Evolutionary conservation across 805 yeast genomes (phyloP).

Genomic region (Wickerhamiella brachini): DNA sequence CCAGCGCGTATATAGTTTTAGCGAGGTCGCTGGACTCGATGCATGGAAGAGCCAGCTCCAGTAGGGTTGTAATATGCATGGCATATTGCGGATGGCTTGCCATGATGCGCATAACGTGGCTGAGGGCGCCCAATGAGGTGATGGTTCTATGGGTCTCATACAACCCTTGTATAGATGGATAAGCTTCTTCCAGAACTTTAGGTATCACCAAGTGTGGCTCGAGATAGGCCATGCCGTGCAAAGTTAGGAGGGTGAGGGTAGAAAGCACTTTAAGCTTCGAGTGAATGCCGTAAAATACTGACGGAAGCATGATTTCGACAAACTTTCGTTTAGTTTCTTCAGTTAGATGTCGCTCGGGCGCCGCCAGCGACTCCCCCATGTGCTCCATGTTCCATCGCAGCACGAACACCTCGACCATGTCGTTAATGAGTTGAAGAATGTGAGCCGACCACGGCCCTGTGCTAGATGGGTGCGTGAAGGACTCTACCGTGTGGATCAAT

Average conservation of each 20-base stretch:
- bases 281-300: constrained; percentile 42
- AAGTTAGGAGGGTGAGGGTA: constrained; percentile 3
- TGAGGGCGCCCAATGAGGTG: constrained; percentile 55
- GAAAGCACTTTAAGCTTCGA: constrained; percentile 18
- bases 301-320: constrained; percentile 39
- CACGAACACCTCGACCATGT: constrained; percentile 31
- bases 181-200: constrained; percentile 40
- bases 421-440: constrained; percentile 50
- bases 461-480: constrained; percentile 87
- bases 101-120: constrained; percentile 53
- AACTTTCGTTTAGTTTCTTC: constrained; percentile 27
- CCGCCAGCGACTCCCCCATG: constrained; percentile 20
- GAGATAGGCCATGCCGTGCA: constrained; percentile 39
- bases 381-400: constrained; percentile 26
- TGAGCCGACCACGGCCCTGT: constrained; percentile 75
- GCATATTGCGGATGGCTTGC: constrained; percentile 49
- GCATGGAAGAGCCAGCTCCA: constrained; percentile 60
- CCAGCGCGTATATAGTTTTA: constrained; percentile 54
- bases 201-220: constrained; percentile 34
- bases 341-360: constrained; percentile 22
- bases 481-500: constrained; percentile 54
- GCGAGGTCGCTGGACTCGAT: constrained; percentile 78
- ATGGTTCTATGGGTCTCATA: constrained; percentile 58
- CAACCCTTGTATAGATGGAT: constrained; percentile 31
- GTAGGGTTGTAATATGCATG: constrained; percentile 63